Evolutionary conservation across 352 stramenopile genomes (phyloP).

Genomic region (Pythium myriotylum): DNA sequence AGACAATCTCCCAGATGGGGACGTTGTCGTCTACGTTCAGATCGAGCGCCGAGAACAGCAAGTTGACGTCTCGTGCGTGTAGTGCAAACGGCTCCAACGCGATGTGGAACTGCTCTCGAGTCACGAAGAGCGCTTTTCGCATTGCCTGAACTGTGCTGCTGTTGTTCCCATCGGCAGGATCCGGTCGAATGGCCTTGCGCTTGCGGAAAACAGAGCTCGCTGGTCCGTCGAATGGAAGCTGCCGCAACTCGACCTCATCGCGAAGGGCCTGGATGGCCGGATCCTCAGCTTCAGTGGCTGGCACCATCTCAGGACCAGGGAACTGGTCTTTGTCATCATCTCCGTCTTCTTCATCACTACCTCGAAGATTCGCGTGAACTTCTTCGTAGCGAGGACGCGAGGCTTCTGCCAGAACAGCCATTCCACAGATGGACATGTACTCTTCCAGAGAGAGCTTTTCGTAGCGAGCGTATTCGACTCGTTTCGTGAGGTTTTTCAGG

Average conservation of each 20-base stretch:
- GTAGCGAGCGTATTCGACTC: constrained; percentile 40
- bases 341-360: constrained; percentile 8
- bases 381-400: constrained; percentile 8
- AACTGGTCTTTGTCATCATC: constrained; percentile 9
- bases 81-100: constrained; percentile 60
- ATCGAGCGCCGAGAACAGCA: constrained; percentile 64
- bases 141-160: constrained; percentile 33
- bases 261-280: constrained; percentile 11
- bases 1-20: constrained; percentile 50
- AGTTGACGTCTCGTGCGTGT: constrained; percentile 48
- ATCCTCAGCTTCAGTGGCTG: not conserved
- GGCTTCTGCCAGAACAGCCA: constrained; percentile 26
- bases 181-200: constrained; percentile 19
- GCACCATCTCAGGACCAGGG: no score
- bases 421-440: constrained; percentile 66
- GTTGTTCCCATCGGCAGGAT: constrained; percentile 25
- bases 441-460: constrained; percentile 58
- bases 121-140: constrained; percentile 42
- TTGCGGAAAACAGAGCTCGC: constrained; percentile 22
- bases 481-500: constrained; percentile 49
- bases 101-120: constrained; percentile 59
- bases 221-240: constrained; percentile 22
- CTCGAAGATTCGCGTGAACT: not conserved
- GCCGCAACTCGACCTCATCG: constrained; percentile 22
- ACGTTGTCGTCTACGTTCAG: constrained; percentile 52